phyloP scores from a whole-genome alignment of 1,284 basidiomycete species.

The Melampsora larici-populina region DNA sequence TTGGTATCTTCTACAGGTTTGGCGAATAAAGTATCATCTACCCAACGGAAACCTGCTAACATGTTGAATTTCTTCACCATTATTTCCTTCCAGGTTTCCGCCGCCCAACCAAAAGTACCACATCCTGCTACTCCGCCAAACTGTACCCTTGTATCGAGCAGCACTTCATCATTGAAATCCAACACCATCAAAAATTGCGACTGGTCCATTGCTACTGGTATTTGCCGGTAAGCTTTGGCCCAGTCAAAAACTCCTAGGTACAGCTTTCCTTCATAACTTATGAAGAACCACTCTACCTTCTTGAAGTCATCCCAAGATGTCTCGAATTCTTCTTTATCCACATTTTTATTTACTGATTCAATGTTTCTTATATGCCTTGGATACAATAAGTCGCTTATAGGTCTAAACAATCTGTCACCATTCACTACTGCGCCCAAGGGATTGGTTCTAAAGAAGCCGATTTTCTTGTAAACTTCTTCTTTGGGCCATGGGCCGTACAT shows the following conservation, averaged over 20 bases:
- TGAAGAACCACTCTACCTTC: background rate
- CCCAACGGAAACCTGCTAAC: background rate
- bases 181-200: no score
- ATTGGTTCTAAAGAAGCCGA: slow-evolving; percentile 6
- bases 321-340: no score
- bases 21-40: background rate
- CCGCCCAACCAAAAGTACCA: background rate
- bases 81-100: no score
- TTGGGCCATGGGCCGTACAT: slow-evolving; percentile 6
- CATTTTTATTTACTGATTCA: no score
- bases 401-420: background rate
- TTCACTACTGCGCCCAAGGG: no score
- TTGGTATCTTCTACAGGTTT: background rate
- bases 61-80: background rate
- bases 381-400: slow-evolving; percentile 2
- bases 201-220: no score
- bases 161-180: no score
- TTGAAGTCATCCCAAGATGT: slow-evolving; percentile 16
- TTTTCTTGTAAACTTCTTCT: background rate
- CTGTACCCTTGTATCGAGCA: no score
- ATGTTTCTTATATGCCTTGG: background rate
- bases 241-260: background rate
- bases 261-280: background rate
- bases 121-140: no score
- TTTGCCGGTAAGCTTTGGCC: no score